These are phyloP conservation scores for Myxozyma vanderwaltii DNA, from an alignment of 805 yeast species.

Conservation along the genomic window DNA sequence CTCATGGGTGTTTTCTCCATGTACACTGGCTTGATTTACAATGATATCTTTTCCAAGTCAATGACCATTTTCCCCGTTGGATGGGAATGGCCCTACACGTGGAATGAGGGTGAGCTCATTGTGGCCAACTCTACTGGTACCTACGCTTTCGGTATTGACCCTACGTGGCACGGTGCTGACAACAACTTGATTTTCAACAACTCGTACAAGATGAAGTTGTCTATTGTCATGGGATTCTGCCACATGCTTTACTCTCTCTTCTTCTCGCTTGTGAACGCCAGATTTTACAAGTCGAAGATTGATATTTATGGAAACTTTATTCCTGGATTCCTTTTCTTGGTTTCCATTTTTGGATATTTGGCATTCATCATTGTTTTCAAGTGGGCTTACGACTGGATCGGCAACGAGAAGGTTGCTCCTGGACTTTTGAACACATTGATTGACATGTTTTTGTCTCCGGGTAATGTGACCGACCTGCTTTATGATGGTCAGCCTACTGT, in stretches of 20 bases:
- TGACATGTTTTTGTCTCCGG: constrained; percentile 94
- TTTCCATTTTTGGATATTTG: constrained; percentile 91
- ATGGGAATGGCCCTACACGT: constrained; percentile 87
- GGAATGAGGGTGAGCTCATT: constrained; percentile 68
- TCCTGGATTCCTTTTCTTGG: constrained; percentile 94
- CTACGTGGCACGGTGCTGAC: constrained; percentile 97
- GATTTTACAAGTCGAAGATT: constrained; percentile 65
- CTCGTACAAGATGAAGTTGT: constrained; percentile 96
- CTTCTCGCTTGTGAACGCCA: constrained; percentile 81
- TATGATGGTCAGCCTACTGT: constrained; percentile 77
- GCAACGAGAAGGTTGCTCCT: constrained; percentile 77
- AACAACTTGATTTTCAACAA: constrained; percentile 86
- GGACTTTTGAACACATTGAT: constrained; percentile 92
- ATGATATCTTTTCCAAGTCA: constrained; percentile 89
- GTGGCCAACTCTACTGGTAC: constrained; percentile 67
- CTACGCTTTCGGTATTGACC: constrained; percentile 86
- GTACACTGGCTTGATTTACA: constrained; percentile 92
- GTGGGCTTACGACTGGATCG: constrained; percentile 93
- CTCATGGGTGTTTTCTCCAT: constrained; percentile 94
- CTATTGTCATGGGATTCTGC: constrained; percentile 88
- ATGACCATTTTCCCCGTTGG: constrained; percentile 87
- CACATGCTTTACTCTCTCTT: constrained; percentile 91
- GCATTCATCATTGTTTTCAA: constrained; percentile 84
- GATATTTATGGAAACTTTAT: constrained; percentile 91
- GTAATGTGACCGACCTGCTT: constrained; percentile 75